Evolutionary conservation across 2,329 filamentous ascomycete species (phyloP), one percentile per base, ranked within the genome.

Genomic region (Aspergillus persii): DNA sequence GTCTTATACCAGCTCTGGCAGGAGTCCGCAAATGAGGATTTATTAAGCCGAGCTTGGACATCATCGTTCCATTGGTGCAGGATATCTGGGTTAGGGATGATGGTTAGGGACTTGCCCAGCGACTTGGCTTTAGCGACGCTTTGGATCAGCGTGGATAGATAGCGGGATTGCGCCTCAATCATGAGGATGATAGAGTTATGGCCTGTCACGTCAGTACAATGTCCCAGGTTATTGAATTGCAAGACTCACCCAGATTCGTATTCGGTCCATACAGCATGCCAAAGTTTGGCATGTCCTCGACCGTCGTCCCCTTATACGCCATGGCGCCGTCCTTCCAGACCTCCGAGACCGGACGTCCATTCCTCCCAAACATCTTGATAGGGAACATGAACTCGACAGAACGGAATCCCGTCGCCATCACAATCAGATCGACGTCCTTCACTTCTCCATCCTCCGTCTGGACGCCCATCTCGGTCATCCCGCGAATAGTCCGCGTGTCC

Each of bases 101-200:
- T 68, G 0, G 74, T 71, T 2, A 86, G 68, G 0, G 69, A 69
- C n/a, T 72, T 60, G 8, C 80, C 78, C 1, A 70, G 60, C 15
- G 67, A 61, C 11, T 78, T 71, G 0, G 82, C 82, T 7, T 74
- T 69, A 1, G 85, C 74, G 1, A 87, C 77, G 6, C 80, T 75
- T 0, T 68, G 66, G 50, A 86, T 78, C 39, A 86, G 63, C 0
- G 74, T 74, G 59, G 79, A 82, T 58, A 86, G 78, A 65, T 86
- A 86, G 2, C 80, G 77, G 3, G 75, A 78, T 64, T 86, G 84
- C 2, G 83, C 79, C 66, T 86, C 84, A 61, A 86, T 84, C 83
- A 86, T 86, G n/a, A 86, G 74, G 62, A 86, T 82, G 64, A 86
- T 86, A 56, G 76, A 80, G 61, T 84, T 85, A 67, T 84, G 81